Evolutionary conservation across 2,329 filamentous ascomycete genomes (phyloP), one percentile per base, ranked within the genome.

Genomic region (Zymoseptoria tritici): DNA sequence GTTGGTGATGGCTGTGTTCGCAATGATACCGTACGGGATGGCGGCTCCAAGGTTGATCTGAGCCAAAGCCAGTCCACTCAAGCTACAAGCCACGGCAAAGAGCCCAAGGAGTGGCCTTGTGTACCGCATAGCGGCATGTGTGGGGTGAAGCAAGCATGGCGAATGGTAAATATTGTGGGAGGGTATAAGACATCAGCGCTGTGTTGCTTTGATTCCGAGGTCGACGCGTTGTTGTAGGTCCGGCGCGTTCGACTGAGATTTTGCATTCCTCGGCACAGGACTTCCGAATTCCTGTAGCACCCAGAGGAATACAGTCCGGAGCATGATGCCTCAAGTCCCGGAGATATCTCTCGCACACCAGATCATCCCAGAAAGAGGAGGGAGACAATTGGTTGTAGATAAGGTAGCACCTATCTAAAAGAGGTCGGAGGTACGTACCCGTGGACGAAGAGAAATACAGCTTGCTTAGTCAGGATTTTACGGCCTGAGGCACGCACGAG

Each of bases 1-100:
- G 50, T 57, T 60, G 58, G 58, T 60, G 58, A 60, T 60, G 13
- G 57, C 56, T 46, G 57, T 49, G 9, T 53, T 54, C 46, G 57
- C 57, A 50, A 56, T 49, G 19, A 59, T 52, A 21, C 42, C 53
- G 57, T 50, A 59, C 13, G 42, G 29, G 26, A 21, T 21, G 13
- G 54, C 57, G 13, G 49, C 6, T 3, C 57, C 57, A 42, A 59
- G 46, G 16, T 20, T 16, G 42, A 59, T 49, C n/a, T 55, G 53
- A 13, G 57, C 54, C 36, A 42, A 42, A 9, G 36, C 36, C 9
- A 11, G 36, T 42, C 16, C 36, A 16, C 36, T 42, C 36, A 42
- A 16, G 36, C 36, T 42, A 9, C 11, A 42, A 42, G 36, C 16
- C 36, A 42, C 36, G 36, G 36, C 36, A 42, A 42, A 7, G 9